phyloP scores from a whole-genome alignment of 805 yeast genomes.

The Saturnispora besseyi region DNA sequence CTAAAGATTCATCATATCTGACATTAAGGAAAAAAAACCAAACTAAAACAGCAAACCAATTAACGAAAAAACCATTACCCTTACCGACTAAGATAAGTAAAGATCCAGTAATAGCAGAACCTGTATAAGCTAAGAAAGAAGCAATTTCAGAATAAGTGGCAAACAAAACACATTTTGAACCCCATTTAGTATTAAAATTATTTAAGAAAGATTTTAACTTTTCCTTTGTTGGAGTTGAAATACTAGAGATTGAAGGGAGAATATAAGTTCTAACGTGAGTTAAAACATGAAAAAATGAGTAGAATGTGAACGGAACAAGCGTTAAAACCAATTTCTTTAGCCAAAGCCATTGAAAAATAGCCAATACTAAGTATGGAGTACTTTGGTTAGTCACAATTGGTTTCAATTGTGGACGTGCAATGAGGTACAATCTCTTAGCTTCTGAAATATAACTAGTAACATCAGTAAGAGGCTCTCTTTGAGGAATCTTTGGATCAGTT shows the following conservation, averaged over 20 bases:
- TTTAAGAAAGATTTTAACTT: constrained; percentile 25
- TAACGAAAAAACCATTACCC: constrained; percentile 10
- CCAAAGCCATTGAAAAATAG: constrained; percentile 43
- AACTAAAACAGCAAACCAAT: constrained; percentile 47
- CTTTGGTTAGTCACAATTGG: constrained; percentile 9
- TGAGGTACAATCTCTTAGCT: background rate
- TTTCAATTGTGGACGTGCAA: constrained; percentile 8
- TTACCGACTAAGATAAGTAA: constrained; percentile 12
- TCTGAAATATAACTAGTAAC: constrained; percentile 2
- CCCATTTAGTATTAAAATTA: constrained; percentile 41
- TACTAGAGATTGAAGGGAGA: constrained; percentile 42
- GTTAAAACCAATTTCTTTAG: constrained; percentile 56
- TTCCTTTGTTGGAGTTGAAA: constrained; percentile 8
- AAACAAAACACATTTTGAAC: constrained; percentile 48
- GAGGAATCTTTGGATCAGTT: constrained; percentile 35
- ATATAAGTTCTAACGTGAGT: constrained; percentile 58
- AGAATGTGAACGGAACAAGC: constrained; percentile 63
- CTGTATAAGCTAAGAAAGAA: constrained; percentile 20
- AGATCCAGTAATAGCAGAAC: constrained; percentile 29
- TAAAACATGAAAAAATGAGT: constrained; percentile 74
- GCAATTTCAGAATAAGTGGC: constrained; percentile 50
- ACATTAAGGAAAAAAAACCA: constrained; percentile 62
- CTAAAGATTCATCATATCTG: constrained; percentile 67
- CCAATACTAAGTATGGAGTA: constrained; percentile 53
- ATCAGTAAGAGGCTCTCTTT: constrained; percentile 1